Percentiles rank a stretch among this genome's conserved stretches.
phyloP scores from a whole-genome alignment of 805 yeast species.

The Komagataella mondaviorum region DNA sequence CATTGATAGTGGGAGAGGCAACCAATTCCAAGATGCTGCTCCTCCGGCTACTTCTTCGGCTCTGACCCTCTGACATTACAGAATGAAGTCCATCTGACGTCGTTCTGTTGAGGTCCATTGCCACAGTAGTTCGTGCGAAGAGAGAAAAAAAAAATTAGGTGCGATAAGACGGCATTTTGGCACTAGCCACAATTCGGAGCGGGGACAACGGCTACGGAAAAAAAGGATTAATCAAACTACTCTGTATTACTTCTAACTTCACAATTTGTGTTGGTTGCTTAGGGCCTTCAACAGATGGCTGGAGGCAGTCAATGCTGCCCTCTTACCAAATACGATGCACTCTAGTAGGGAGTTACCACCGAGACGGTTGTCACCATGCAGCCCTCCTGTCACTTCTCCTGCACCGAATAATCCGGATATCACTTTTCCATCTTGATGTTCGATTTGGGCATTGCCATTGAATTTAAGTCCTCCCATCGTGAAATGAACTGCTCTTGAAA shows the following conservation, averaged over 20 bases:
- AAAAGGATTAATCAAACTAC: background rate
- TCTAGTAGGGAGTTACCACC: constrained; percentile 46
- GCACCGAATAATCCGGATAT: constrained; percentile 41
- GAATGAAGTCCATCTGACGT: background rate
- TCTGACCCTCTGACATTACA: background rate
- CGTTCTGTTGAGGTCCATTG: background rate
- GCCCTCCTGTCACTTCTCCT: constrained; percentile 60
- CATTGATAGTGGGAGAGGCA: background rate
- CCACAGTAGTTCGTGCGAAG: background rate
- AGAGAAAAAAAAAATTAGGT: background rate
- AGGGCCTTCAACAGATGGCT: constrained; percentile 11
- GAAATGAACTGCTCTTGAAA: constrained; percentile 47
- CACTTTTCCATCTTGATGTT: constrained; percentile 16
- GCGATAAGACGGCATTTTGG: background rate
- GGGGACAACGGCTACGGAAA: background rate
- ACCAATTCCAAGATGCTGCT: background rate
- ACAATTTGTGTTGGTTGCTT: background rate
- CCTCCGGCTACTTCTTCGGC: background rate
- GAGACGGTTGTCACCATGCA: constrained; percentile 50
- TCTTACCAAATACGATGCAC: constrained; percentile 47
- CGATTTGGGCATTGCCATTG: constrained; percentile 26
- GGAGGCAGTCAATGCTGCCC: constrained; percentile 29
- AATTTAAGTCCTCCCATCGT: constrained; percentile 60
- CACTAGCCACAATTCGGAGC: background rate
- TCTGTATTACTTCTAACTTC: background rate